These are phyloP conservation scores for Pseudonitzschia delicatissima DNA, from an alignment of 108 stramenopile species.

Conservation along the genomic window DNA sequence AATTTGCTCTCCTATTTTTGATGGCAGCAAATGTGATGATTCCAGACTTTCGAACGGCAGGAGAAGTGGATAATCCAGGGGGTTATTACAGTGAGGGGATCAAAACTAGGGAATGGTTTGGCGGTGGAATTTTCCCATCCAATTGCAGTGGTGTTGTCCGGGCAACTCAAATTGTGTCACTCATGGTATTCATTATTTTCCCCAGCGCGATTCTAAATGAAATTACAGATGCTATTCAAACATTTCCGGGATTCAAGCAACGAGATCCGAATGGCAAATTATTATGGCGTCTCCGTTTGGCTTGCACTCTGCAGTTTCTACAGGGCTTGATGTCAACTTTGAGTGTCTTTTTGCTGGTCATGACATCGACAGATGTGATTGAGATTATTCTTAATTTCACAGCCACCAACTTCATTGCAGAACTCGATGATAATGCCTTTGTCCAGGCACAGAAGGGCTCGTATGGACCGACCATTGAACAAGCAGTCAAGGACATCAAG, in stretches of 20 bases:
- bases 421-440: neutral
- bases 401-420: neutral
- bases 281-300: neutral
- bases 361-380: neutral
- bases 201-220: neutral
- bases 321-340: neutral
- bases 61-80: neutral
- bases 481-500: neutral
- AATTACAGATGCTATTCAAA: neutral
- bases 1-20: neutral
- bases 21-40: neutral
- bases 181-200: neutral
- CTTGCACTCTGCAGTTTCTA: neutral
- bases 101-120: too few relatives aligned
- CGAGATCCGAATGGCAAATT: neutral
- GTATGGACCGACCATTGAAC: neutral
- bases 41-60: neutral
- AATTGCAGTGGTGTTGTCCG: neutral
- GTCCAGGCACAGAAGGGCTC: neutral
- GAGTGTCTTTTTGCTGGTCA: neutral
- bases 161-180: neutral
- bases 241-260: neutral
- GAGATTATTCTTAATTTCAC: neutral
- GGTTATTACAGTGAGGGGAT: too few relatives aligned
- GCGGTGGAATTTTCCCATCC: neutral